These are phyloP conservation scores for Mucor sp. DNA, from an alignment of 371 early-diverging fungal genomes.

Conservation along the genomic window DNA sequence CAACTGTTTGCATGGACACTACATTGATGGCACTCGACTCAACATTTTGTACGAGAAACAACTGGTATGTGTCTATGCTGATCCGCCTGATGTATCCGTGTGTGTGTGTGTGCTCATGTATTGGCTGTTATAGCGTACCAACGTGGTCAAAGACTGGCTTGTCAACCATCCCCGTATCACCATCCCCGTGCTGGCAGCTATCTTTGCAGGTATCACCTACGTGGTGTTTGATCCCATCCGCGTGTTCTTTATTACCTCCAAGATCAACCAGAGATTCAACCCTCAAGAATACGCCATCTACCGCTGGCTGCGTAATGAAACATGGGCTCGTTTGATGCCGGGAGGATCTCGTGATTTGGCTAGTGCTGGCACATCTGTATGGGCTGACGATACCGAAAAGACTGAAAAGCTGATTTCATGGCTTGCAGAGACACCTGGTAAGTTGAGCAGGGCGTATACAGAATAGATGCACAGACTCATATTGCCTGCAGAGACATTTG, in stretches of 20 bases:
- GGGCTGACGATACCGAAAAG: slow-evolving; percentile 67
- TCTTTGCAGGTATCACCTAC: slow-evolving; percentile 78
- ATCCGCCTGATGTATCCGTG: not conserved
- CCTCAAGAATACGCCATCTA: slow-evolving; percentile 62
- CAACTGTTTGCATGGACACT: slow-evolving; percentile 84
- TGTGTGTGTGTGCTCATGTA: not conserved
- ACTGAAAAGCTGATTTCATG: slow-evolving; percentile 59
- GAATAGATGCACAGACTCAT: not conserved
- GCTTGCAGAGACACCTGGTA: slow-evolving; percentile 73
- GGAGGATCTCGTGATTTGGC: not conserved
- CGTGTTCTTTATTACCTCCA: slow-evolving; percentile 82
- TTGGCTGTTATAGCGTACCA: slow-evolving; percentile 48
- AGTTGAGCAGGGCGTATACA: not conserved
- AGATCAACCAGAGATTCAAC: slow-evolving; percentile 78
- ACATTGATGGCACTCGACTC: slow-evolving; percentile 69
- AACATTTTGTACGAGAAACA: slow-evolving; percentile 72
- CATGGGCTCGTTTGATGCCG: slow-evolving; percentile 51
- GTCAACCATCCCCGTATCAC: slow-evolving; percentile 72
- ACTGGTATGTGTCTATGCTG: slow-evolving; percentile 29
- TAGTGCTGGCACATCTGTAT: slow-evolving; percentile 29
- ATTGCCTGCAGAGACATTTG: slow-evolving; percentile 54
- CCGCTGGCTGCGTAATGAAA: slow-evolving; percentile 68
- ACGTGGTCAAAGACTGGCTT: slow-evolving; percentile 71
- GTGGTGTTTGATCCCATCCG: slow-evolving; percentile 92
- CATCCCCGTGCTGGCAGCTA: slow-evolving; percentile 74